These are phyloP conservation scores for Phytophthora litchii DNA, from an alignment of 352 stramenopile species.

Conservation along the genomic window DNA sequence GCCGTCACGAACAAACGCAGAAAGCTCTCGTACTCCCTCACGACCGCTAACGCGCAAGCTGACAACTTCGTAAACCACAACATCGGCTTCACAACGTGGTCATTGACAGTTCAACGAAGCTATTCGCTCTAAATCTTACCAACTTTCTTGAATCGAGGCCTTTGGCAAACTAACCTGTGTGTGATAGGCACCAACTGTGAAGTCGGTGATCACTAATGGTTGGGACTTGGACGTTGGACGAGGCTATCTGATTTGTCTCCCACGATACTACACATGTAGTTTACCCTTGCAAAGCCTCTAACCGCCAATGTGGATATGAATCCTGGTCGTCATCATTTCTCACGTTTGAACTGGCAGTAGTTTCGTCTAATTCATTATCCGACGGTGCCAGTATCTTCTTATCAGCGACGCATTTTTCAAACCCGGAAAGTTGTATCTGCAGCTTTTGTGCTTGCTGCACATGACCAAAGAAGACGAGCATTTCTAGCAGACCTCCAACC, in stretches of 20 bases:
- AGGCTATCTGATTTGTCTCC: conserved; percentile 12
- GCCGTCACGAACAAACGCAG: conserved; percentile 21
- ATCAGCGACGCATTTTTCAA: conserved; percentile 40
- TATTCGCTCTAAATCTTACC: neutral
- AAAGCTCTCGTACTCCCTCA: conserved; percentile 19
- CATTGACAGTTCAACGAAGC: too few species aligned
- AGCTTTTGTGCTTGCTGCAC: conserved; percentile 43
- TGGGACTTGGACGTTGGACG: conserved; percentile 19
- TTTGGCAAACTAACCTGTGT: too few species aligned
- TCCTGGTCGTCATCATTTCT: neutral
- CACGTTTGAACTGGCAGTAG: neutral
- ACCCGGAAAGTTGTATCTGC: conserved; percentile 46
- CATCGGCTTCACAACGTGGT: neutral
- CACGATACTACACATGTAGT: neutral
- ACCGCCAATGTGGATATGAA: conserved; percentile 23
- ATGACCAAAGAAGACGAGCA: conserved; percentile 64
- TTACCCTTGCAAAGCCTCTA: conserved; percentile 29
- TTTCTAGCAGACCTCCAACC: conserved; percentile 45
- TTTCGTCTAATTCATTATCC: neutral
- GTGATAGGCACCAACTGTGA: neutral
- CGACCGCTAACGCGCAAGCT: conserved; percentile 6
- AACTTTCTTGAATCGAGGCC: neutral
- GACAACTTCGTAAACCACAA: conserved; percentile 19
- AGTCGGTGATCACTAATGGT: neutral
- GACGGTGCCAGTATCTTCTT: conserved; percentile 8